Evolutionary conservation across 495 filamentous ascomycete species (phyloP).

Genomic region (Podospora didyma): DNA sequence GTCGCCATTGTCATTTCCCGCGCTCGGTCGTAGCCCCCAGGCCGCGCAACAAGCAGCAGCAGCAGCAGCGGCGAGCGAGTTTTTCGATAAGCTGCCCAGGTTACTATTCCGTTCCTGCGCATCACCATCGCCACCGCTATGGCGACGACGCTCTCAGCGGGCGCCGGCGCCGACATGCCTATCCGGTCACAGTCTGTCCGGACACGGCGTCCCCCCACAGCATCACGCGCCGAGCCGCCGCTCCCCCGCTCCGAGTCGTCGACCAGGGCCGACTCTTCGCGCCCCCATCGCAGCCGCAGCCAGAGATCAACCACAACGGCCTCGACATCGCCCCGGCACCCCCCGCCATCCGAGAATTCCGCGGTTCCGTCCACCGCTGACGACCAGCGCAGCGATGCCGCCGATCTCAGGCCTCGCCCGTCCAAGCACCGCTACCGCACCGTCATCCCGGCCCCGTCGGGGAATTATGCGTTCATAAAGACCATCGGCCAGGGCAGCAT

Average conservation of each 20-base stretch:
- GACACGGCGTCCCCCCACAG: slow-evolving; percentile 29
- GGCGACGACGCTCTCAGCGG: slow-evolving; percentile 27
- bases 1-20: background rate
- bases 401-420: slow-evolving; percentile 35
- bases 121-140: slow-evolving; percentile 10
- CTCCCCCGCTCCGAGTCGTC: slow-evolving; percentile 30
- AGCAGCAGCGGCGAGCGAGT: too few relatives aligned
- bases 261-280: slow-evolving; percentile 37
- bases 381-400: slow-evolving; percentile 37
- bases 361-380: slow-evolving; percentile 25
- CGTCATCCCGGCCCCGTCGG: slow-evolving; percentile 76
- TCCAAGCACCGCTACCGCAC: slow-evolving; percentile 65
- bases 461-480: slow-evolving; percentile 91
- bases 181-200: slow-evolving; percentile 34
- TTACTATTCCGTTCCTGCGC: background rate
- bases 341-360: slow-evolving; percentile 47
- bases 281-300: slow-evolving; percentile 41
- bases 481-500: slow-evolving; percentile 97
- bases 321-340: slow-evolving; percentile 11
- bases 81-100: background rate
- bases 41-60: background rate
- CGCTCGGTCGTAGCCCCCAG: background rate
- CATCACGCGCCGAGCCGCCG: slow-evolving; percentile 26
- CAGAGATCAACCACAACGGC: slow-evolving; percentile 17
- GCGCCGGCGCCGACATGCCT: slow-evolving; percentile 27